Evolutionary conservation across 2,329 filamentous ascomycete species (phyloP), one percentile per base, ranked within the genome.

Genomic region (Ascochyta viciae-villosae): DNA sequence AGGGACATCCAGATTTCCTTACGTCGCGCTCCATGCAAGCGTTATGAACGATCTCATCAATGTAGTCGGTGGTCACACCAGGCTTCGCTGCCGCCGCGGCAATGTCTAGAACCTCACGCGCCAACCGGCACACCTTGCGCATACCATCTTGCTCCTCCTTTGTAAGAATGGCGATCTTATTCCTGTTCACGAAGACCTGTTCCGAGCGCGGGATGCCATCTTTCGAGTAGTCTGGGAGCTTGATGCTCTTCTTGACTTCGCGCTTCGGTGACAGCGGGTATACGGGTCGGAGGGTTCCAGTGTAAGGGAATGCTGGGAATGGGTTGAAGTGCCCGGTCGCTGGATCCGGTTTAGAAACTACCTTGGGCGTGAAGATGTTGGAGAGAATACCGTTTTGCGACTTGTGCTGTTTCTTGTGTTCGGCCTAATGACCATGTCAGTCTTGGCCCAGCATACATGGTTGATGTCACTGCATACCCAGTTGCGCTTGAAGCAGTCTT

Each of bases 401-500:
- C 81, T 96, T 97, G 81, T 96, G 92, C 65, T 89, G 76, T 60
- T 82, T 78, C 80, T 97, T 98, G 81, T 98, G 94, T 59, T 88
- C 86, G 76, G 80, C 82, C 93, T 97, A 19, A 70, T 48, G 16
- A 53, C 40, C 34, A 42, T 27, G 57, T 74, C 67, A 73, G 69
- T 43, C 46, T 51, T 45, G 61, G 46, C 38, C 44, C 53, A 57
- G 52, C 43, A 54, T 22, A 44, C 40, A 38, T 46, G 42, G 22
- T 24, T n/a, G 5, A 43, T 63, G 56, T 62, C 63, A 66, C 55
- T 64, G 66, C 65, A 68, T 87, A 98, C 95, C 95, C 95, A 99
- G 82, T 92, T 99, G 77, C 88, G 89, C 84, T 97, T 98, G 81
- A 99, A 99, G 82, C 95, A 99, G 68, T 98, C 95, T 77, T 99